These are phyloP conservation scores for Sarocladiaceae sp. DNA, from an alignment of 2,329 filamentous ascomycete species.

Conservation along the genomic window DNA sequence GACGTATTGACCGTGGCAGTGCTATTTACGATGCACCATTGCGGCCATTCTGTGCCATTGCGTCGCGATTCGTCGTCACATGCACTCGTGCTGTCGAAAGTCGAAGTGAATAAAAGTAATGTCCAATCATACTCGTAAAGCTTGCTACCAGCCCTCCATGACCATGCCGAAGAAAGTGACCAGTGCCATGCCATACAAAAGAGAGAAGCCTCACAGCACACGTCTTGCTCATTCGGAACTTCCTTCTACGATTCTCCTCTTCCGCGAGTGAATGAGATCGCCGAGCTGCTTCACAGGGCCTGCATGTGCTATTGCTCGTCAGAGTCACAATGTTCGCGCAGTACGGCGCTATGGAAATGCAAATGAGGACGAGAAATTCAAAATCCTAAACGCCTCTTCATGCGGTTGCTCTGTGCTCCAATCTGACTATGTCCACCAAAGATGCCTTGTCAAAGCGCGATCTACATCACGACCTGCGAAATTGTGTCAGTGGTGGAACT, in stretches of 20 bases:
- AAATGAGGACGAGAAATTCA: neutral
- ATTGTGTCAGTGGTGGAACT: neutral
- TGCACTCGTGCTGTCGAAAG: no score
- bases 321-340: neutral
- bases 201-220: neutral
- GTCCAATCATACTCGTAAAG: neutral
- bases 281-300: neutral
- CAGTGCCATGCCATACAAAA: neutral
- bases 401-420: neutral
- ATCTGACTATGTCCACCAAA: neutral
- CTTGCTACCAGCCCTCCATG: neutral
- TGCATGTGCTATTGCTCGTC: neutral
- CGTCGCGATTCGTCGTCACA: no score
- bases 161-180: neutral
- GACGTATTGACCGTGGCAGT: no score
- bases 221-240: no score
- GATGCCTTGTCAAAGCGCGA: neutral
- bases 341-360: neutral
- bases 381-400: neutral
- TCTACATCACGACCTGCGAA: constrained; percentile 11
- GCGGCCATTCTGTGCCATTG: no score
- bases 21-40: no score
- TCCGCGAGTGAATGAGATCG: no score
- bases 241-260: no score
- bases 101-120: neutral